Evolutionary conservation across 1,284 basidiomycete genomes (phyloP), one percentile per base, ranked within the genome.

Genomic region (Trichosporon coremiiforme): DNA sequence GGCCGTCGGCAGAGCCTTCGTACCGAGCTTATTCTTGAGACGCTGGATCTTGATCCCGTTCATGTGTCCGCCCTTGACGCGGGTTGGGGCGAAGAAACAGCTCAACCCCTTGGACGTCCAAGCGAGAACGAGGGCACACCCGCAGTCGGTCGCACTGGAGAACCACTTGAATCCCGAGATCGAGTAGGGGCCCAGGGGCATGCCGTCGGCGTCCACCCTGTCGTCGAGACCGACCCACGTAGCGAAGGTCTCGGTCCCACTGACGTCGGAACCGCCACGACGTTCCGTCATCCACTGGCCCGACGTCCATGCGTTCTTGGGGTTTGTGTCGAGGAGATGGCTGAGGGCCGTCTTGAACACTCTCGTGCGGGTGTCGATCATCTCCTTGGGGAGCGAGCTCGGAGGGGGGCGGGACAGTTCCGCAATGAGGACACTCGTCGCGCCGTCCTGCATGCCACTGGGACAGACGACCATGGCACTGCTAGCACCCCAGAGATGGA

Each of bases 221-320:
- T 4, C 50, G 31, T 15, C 36, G 6, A 63, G 35, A 1, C 69
- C 69, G 29, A 60, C 70, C 57, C 65, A 70, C 4, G 35, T 29
- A 13, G 69, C 72, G n/a, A 69, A 84, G 0, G 91, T 93, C 80
- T 93, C 92, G 2, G 90, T 91, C 66, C 88, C 86, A 1, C 89
- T 89, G 10, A 93, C 88, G 75, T 93, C 91, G 0, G 90, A 91
- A 0, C 91, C 91, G 55, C 91, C 91, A 4, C 90, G 87, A 22
- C 89, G 87, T 88, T 91, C 90, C 2, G 91, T 92, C 91, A 91
- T 92, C 90, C 91, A 93, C 82, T 93, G 91, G 0, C 91, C 92
- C 9, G 90, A 87, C 0, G 89, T 90, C 77, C 89, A 93, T 0
- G 90, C 89, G 31, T 81, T 72, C 0, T 82, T 75, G 0, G 90